Evolutionary conservation across 805 yeast genomes (phyloP).

Genomic region (Wickerhamomyces alni): DNA sequence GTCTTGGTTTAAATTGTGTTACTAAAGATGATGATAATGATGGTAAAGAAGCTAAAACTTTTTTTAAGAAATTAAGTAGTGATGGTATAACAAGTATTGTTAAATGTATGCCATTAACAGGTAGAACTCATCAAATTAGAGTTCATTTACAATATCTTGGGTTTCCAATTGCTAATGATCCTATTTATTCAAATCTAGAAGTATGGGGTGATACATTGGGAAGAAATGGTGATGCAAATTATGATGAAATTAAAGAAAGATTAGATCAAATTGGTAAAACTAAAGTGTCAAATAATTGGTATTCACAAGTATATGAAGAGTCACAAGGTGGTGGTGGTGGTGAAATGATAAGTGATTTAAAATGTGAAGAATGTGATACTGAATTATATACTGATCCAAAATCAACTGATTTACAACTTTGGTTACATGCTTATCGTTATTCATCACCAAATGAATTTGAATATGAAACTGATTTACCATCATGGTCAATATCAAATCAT

Average conservation of each 20-base stretch:
- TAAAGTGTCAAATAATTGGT: conserved; percentile 62
- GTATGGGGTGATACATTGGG: conserved; percentile 84
- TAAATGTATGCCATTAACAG: conserved; percentile 80
- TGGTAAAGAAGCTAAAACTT: conserved; percentile 66
- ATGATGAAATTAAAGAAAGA: conserved; percentile 37
- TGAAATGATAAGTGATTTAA: conserved; percentile 53
- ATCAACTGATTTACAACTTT: conserved; percentile 75
- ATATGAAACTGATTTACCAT: conserved; percentile 21
- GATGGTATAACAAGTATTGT: conserved; percentile 54
- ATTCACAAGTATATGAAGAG: conserved; percentile 37
- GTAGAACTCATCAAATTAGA: conserved; percentile 92
- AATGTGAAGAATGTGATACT: conserved; percentile 61
- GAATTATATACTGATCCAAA: conserved; percentile 85
- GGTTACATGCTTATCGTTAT: conserved; percentile 88
- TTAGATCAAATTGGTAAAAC: conserved; percentile 70
- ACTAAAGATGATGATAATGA: conserved; percentile 31
- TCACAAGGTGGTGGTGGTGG: conserved; percentile 37
- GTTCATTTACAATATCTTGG: conserved; percentile 91
- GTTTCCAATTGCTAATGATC: conserved; percentile 87
- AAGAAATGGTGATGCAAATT: conserved; percentile 44
- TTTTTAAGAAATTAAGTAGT: conserved; percentile 34
- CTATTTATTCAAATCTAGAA: conserved; percentile 69
- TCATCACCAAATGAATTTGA: conserved; percentile 44
- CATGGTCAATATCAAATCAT: conserved; percentile 51
- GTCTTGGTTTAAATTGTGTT: conserved; percentile 53